A percentile compares a stretch with the other conserved stretches of the same genome.
Conservation (phyloP, 257 asterid species). For the Leptodermis oblonga region DNA sequence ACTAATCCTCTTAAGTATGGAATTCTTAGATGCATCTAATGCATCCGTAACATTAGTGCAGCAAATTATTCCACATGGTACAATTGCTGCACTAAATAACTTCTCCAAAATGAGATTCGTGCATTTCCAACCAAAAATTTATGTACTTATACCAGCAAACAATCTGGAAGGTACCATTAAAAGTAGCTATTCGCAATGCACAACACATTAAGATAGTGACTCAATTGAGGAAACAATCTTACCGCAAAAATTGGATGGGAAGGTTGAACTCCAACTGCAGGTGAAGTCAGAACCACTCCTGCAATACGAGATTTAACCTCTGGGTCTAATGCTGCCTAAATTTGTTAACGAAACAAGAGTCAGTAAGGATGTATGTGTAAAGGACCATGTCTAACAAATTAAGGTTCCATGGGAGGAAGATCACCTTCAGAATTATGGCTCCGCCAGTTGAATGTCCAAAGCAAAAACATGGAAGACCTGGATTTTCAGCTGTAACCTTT, state of each 20-base stretch:
- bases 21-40: too few species aligned
- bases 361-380: neutral
- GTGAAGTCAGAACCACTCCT: conserved; percentile 80
- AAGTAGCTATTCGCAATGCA: neutral
- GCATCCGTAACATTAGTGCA: neutral
- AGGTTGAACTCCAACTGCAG: conserved; percentile 91
- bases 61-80: too few species aligned
- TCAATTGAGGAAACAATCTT: conserved; percentile 12
- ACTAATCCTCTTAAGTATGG: too few species aligned
- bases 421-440: conserved; percentile 82
- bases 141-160: neutral
- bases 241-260: conserved; percentile 79
- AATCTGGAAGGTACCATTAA: neutral
- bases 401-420: neutral
- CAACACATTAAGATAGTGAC: neutral
- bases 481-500: conserved; percentile 63
- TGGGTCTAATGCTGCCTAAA: conserved; percentile 76
- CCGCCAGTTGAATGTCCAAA: conserved; percentile 97
- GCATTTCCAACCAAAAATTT: too few species aligned
- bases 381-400: neutral
- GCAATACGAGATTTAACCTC: conserved; percentile 50
- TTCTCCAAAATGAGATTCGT: neutral
- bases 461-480: conserved; percentile 69
- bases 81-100: conserved; percentile 89
- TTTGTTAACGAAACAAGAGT: conserved; percentile 8